Conservation (phyloP, 1,284 basidiomycete genomes). For the Mycosarcoma maydis region DNA sequence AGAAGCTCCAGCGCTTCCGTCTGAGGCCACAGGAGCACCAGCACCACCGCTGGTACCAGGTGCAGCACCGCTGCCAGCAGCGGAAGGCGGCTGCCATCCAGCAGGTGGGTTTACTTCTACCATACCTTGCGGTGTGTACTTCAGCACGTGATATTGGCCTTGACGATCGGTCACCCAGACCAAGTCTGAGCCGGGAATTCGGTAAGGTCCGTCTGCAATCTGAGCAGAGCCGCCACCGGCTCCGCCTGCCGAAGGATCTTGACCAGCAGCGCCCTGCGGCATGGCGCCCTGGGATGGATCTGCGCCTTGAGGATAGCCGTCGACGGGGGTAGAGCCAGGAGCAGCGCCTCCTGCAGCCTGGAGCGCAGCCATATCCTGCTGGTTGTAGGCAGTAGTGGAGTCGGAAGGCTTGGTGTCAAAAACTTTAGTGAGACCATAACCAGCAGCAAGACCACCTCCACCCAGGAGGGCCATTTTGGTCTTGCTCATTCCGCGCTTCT, state of each 20-base stretch:
- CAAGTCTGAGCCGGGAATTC: background rate
- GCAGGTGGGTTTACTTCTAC: background rate
- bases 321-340: conserved; percentile 12
- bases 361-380: conserved; percentile 18
- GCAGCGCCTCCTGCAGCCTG: conserved; percentile 20
- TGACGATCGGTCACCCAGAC: background rate
- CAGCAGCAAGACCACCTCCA: conserved; percentile 5
- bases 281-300: background rate
- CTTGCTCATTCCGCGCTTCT: no score
- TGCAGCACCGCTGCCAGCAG: background rate
- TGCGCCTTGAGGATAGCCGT: conserved; percentile 3
- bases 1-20: background rate
- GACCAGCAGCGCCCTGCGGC: background rate
- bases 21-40: background rate
- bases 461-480: background rate
- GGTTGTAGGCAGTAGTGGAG: conserved; percentile 13
- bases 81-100: conserved; percentile 1
- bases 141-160: background rate
- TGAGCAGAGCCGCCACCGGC: background rate
- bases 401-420: conserved; percentile 38
- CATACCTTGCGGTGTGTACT: background rate
- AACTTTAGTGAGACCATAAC: conserved; percentile 16
- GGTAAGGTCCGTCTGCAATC: conserved; percentile 1
- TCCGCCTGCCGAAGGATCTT: no score
- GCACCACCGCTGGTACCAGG: background rate